Conservation (phyloP, 768 basidiomycete genomes). For the Xanthoconium purpureum region DNA sequence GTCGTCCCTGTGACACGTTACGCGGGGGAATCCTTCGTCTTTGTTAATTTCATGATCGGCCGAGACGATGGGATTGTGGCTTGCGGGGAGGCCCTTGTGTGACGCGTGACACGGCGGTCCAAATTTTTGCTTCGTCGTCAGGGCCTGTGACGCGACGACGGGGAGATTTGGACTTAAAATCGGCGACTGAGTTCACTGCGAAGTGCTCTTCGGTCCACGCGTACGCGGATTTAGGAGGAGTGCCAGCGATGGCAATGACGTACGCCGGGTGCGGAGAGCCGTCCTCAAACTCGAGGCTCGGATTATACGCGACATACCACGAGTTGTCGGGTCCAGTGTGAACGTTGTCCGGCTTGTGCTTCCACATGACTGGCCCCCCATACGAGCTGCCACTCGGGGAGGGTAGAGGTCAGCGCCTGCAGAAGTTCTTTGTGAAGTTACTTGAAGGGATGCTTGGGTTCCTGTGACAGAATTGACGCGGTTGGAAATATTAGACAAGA, state of each 20-base stretch:
- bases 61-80: too few relatives aligned
- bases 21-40: too few relatives aligned
- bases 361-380: conserved; percentile 18
- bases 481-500: conserved; percentile 7
- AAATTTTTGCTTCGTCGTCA: too few relatives aligned
- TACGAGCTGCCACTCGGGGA: conserved; percentile 3
- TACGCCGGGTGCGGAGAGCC: conserved; percentile 5
- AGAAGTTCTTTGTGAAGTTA: too few relatives aligned
- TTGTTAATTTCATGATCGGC: too few relatives aligned
- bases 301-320: conserved; percentile 14
- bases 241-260: conserved; percentile 13
- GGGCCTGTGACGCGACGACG: too few relatives aligned
- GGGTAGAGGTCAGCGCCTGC: too few relatives aligned
- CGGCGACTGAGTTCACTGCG: conserved; percentile 2
- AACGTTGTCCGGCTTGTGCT: not conserved
- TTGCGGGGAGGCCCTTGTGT: too few relatives aligned
- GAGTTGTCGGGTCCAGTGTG: conserved; percentile 14
- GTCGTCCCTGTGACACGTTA: too few relatives aligned
- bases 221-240: not conserved
- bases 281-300: conserved; percentile 7
- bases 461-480: not conserved
- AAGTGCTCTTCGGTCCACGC: conserved; percentile 5
- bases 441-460: not conserved
- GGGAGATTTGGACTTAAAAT: too few relatives aligned
- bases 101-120: too few relatives aligned